Percentiles rank a stretch among this genome's conserved stretches.
Conservation (phyloP, 306 rosid species). For the Cicer yamashitae region DNA sequence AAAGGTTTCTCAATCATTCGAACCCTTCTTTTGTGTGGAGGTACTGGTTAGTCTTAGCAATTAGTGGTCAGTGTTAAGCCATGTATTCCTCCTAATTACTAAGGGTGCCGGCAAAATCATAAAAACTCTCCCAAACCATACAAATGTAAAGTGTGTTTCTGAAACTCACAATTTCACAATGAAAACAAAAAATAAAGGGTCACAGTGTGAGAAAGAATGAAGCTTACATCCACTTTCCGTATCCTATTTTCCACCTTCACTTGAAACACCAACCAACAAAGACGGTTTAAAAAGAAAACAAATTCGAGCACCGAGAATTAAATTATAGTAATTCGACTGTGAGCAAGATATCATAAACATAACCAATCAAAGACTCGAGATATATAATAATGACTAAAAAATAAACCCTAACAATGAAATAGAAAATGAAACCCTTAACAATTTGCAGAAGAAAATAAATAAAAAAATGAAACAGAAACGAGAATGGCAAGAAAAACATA, state of each 20-base stretch:
- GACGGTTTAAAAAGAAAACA: conserved; percentile 2
- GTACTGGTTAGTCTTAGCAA: too few relatives aligned
- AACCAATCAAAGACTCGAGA: not conserved
- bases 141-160: not conserved
- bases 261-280: conserved; percentile 57
- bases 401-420: too few relatives aligned
- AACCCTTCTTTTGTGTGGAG: too few relatives aligned
- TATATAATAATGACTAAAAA: not conserved
- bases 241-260: conserved; percentile 89
- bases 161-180: not conserved
- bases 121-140: conserved; percentile 3
- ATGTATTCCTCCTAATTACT: not conserved
- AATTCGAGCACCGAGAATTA: not conserved
- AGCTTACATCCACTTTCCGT: conserved; percentile 97
- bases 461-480: too few relatives aligned
- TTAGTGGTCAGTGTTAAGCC: not conserved
- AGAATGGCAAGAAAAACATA: too few relatives aligned
- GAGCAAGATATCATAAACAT: not conserved
- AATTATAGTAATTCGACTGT: not conserved
- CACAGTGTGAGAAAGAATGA: not conserved
- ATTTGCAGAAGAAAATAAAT: too few relatives aligned
- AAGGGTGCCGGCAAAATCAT: not conserved
- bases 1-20: too few relatives aligned
- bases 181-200: not conserved
- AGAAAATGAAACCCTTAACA: too few relatives aligned